Percentiles rank a stretch among this genome's conserved stretches.
Evolutionary conservation across 106 monocot species (phyloP).

Genomic region (Dendrobium chrysotoxum): DNA sequence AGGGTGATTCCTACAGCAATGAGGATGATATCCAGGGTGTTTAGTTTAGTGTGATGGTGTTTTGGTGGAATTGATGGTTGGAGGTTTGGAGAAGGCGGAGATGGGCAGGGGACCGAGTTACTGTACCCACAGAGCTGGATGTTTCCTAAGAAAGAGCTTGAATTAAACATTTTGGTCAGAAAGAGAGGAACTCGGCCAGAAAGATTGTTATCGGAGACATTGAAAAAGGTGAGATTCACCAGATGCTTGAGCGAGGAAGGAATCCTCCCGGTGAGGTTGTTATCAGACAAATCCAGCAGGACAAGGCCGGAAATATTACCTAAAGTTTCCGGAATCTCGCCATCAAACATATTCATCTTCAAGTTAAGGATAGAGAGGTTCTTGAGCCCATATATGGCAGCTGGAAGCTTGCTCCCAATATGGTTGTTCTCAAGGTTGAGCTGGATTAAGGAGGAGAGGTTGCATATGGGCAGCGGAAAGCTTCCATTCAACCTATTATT

Average conservation of each 20-base stretch:
- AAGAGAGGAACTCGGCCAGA: conserved; percentile 53
- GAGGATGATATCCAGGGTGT: conserved; percentile 54
- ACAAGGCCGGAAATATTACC: conserved; percentile 56
- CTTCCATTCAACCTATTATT: conserved; percentile 53
- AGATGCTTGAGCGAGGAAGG: conserved; percentile 39
- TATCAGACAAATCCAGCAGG: conserved; percentile 57
- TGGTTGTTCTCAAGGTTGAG: conserved; percentile 29
- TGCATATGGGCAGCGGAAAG: conserved; percentile 27
- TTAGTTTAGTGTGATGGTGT: conserved; percentile 17
- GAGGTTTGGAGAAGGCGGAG: conserved; percentile 5
- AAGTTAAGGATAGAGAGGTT: conserved; percentile 49
- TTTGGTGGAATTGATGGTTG: background rate
- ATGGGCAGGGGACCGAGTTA: conserved; percentile 28
- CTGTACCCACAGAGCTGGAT: conserved; percentile 65
- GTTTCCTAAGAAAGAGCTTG: conserved; percentile 69
- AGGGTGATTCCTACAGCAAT: conserved; percentile 35
- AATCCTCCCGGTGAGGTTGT: conserved; percentile 62
- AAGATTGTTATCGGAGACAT: conserved; percentile 77
- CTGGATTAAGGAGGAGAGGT: conserved; percentile 26
- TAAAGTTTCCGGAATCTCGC: conserved; percentile 50
- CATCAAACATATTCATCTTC: conserved; percentile 38
- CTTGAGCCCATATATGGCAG: conserved; percentile 41
- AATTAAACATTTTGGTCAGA: conserved; percentile 59
- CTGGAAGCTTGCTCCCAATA: conserved; percentile 17
- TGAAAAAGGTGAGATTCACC: conserved; percentile 43